phyloP scores from a whole-genome alignment of 2,329 filamentous ascomycete species.

The Fusarium solani-melongenae region DNA sequence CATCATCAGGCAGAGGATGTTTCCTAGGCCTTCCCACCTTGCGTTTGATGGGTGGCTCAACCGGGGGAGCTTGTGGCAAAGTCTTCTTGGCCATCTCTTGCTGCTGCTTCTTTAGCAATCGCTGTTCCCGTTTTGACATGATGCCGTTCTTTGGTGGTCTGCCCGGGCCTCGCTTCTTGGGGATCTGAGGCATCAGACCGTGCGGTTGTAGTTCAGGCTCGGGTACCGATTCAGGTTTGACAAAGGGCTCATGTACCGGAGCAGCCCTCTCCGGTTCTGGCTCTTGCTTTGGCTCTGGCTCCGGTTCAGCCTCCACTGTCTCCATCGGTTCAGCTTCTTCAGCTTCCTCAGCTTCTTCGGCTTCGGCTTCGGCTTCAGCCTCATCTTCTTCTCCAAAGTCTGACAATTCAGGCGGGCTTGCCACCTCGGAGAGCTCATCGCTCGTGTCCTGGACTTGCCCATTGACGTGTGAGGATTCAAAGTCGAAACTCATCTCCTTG shows the following conservation, averaged over 20 bases:
- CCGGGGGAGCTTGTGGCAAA: conserved; percentile 57
- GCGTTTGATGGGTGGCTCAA: conserved; percentile 67
- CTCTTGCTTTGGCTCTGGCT: conserved; percentile 43
- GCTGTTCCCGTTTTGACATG: conserved; percentile 82
- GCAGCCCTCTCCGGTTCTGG: conserved; percentile 43
- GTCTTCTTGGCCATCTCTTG: conserved; percentile 63
- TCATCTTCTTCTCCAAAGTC: conserved; percentile 54
- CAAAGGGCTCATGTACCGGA: conserved; percentile 37
- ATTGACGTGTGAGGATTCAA: conserved; percentile 70
- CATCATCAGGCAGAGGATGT: conserved; percentile 69
- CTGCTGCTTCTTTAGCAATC: conserved; percentile 69
- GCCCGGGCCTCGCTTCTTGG: conserved; percentile 81
- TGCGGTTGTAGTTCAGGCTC: conserved; percentile 42
- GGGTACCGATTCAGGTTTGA: conserved; percentile 45
- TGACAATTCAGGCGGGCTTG: conserved; percentile 54
- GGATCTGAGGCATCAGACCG: conserved; percentile 56
- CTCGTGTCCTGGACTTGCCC: conserved; percentile 68
- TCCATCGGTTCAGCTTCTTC: conserved; percentile 36
- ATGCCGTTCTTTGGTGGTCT: conserved; percentile 84
- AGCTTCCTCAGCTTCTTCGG: conserved; percentile 36
- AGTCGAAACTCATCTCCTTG: conserved; percentile 80
- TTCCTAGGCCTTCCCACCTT: conserved; percentile 75
- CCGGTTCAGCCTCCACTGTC: conserved; percentile 42
- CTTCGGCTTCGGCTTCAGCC: conserved; percentile 29
- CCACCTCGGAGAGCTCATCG: conserved; percentile 60